Conservation (phyloP, 2,329 filamentous ascomycete species). For the Amesomyces nigricolor region DNA sequence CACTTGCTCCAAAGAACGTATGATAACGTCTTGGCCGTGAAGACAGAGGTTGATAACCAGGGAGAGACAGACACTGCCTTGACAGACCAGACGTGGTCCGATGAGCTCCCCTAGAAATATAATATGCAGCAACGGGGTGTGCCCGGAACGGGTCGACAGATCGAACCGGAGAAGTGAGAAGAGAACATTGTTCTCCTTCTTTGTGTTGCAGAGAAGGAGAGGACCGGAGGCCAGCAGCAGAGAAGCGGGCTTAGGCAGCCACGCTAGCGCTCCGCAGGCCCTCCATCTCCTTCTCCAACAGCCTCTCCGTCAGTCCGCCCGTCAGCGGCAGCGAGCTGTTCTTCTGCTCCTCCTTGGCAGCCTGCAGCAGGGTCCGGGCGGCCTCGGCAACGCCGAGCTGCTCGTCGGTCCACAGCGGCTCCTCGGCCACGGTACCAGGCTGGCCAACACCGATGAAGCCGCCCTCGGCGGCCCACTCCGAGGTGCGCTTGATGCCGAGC, state of each 20-base stretch:
- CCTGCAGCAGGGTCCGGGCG: conserved; percentile 54
- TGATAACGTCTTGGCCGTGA: too few relatives aligned
- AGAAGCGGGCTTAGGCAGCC: conserved; percentile 17
- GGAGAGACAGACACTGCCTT: too few relatives aligned
- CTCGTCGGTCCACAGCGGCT: conserved; percentile 85
- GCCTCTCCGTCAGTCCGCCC: conserved; percentile 48
- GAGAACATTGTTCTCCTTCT: background rate
- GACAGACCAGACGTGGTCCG: background rate
- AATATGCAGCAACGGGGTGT: conserved; percentile 4
- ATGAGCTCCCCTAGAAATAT: background rate
- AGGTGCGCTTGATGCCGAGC: conserved; percentile 80
- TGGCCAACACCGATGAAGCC: conserved; percentile 94
- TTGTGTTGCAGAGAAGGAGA: background rate
- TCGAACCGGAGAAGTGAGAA: conserved; percentile 6
- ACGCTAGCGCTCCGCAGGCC: conserved; percentile 29
- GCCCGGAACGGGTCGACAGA: background rate
- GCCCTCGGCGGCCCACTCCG: conserved; percentile 83
- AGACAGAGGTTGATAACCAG: too few relatives aligned
- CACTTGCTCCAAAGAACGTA: too few relatives aligned
- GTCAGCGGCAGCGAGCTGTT: conserved; percentile 31
- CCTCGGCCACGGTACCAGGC: conserved; percentile 50
- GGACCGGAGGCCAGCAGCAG: background rate
- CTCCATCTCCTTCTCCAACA: conserved; percentile 51
- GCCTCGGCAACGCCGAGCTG: conserved; percentile 74
- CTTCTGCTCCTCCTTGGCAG: conserved; percentile 10